Base-by-base conservation (phyloP, 1,284 basidiomycete genomes). In the Cryptococcus maquisensis region DNA sequence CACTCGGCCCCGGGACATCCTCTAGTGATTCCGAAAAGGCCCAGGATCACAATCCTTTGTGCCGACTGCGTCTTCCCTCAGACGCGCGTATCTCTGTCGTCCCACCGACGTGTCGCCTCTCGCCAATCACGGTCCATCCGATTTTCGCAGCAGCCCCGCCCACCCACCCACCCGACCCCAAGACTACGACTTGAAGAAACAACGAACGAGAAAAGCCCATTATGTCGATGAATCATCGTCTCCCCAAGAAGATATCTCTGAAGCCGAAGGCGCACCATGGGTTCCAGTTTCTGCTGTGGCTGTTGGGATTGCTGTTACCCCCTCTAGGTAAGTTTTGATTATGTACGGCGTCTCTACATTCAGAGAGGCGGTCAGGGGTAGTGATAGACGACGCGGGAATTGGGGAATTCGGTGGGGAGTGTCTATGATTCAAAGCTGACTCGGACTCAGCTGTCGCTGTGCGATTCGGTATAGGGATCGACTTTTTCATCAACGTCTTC, bases 401-500 rank as follows among this genome's bases (percentile, higher is more conserved):
- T 1, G 7, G 7, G 38, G 38, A 15, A 47, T 32, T 37, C 42
- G 15, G 15, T 18, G 32, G 13, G 28, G 9, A 21, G 13, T 47
- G 45, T 10, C 45, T 12, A n/a, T 32, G 28, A n/a, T 15, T 32
- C 13, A 24, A 40, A 49, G 20, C 8, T 44, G 39, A 18, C 15
- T 24, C 47, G 28, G 35, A 48, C 50, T 12, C 67, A 93, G 95
- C 95, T 59, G 92, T 98, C 40, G 89, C 91, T 32, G 87, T 91
- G 26, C 83, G 95, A 54, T 98, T 98, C 76, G 95, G 95, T 26
- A 84, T 98, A 64, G 93, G 91, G 4, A 78, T 76, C 42, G 95
- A 97, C 76, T 95, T 98, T 76, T 94, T 88, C 82, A 79, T 98
- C 67, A 98, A 98, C 74, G 75, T 92, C 18, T 68, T 98, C 64